phyloP scores from a whole-genome alignment of 1,139 yeast species.

The Yamadazyma trypodendri region DNA sequence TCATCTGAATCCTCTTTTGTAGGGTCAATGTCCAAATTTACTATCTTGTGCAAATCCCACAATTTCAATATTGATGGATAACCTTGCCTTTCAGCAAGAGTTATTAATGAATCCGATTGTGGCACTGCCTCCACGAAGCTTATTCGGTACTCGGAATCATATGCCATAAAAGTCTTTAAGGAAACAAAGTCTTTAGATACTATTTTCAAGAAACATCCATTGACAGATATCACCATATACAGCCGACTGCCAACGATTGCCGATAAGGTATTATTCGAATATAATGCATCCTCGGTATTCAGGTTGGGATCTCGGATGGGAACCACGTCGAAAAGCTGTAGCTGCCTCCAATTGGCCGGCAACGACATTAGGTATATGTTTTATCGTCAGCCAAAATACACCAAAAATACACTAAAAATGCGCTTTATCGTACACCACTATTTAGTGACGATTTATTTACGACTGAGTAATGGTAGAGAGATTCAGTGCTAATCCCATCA shows the following conservation, averaged over 20 bases:
- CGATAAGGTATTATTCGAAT: conserved; percentile 74
- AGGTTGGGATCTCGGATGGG: conserved; percentile 84
- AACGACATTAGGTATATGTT: too few relatives aligned
- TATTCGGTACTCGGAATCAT: conserved; percentile 62
- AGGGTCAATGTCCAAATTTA: conserved; percentile 23
- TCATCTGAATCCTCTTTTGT: conserved; percentile 35
- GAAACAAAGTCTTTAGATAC: conserved; percentile 49
- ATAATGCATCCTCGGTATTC: conserved; percentile 62
- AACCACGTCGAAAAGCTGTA: conserved; percentile 79
- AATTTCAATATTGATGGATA: conserved; percentile 64
- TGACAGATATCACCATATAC: conserved; percentile 58
- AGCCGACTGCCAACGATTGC: conserved; percentile 57
- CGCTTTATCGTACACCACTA: neutral
- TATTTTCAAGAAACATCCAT: conserved; percentile 55
- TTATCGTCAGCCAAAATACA: too few relatives aligned
- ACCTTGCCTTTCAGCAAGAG: conserved; percentile 76
- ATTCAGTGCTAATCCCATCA: too few relatives aligned
- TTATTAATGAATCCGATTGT: conserved; percentile 52
- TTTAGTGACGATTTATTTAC: too few relatives aligned
- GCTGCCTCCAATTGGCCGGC: conserved; percentile 71
- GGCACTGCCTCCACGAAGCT: conserved; percentile 52
- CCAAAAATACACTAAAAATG: neutral
- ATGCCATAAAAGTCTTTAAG: conserved; percentile 56
- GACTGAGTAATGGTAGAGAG: too few relatives aligned
- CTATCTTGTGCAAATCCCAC: conserved; percentile 64